These are phyloP conservation scores for Stenogyne calaminthoides DNA, from an alignment of 305 asterid genomes.

Conservation along the genomic window DNA sequence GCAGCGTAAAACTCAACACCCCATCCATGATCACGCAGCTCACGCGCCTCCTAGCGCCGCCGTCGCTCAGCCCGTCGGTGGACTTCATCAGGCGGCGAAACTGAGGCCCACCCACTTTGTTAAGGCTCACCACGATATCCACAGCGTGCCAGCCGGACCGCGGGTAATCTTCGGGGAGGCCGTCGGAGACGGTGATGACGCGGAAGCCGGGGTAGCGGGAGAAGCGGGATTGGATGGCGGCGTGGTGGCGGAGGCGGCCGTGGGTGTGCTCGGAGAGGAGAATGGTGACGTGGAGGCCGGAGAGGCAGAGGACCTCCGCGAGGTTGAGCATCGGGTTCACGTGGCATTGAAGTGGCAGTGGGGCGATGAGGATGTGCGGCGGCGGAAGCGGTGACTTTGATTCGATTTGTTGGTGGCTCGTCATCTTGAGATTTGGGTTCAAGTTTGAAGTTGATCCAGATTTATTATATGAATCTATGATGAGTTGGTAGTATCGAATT, in stretches of 20 bases:
- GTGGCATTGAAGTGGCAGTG: constrained; percentile 42
- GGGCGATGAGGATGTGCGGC: constrained; percentile 41
- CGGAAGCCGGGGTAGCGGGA: constrained; percentile 34
- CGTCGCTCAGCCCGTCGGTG: constrained; percentile 22
- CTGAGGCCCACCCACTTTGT: constrained; percentile 27
- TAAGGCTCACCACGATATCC: constrained; percentile 23
- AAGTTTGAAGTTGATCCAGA: background rate
- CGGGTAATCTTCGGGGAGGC: constrained; percentile 42
- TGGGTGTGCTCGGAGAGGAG: constrained; percentile 39
- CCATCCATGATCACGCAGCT: constrained; percentile 41
- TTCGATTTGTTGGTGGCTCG: background rate
- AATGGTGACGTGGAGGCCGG: constrained; percentile 36
- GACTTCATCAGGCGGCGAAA: constrained; percentile 39
- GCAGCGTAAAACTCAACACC: constrained; percentile 31
- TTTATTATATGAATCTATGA: too few species aligned
- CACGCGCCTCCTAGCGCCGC: constrained; percentile 33
- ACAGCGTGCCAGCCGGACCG: constrained; percentile 28
- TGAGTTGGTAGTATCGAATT: background rate
- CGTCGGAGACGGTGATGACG: constrained; percentile 37
- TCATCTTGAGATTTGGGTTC: background rate
- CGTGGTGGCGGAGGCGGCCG: constrained; percentile 43
- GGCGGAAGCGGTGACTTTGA: constrained; percentile 2
- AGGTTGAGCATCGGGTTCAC: constrained; percentile 35
- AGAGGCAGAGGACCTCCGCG: constrained; percentile 31
- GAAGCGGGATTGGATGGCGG: constrained; percentile 30